Conservation (phyloP, 495 filamentous ascomycete species). For the Daldinia grandis region DNA sequence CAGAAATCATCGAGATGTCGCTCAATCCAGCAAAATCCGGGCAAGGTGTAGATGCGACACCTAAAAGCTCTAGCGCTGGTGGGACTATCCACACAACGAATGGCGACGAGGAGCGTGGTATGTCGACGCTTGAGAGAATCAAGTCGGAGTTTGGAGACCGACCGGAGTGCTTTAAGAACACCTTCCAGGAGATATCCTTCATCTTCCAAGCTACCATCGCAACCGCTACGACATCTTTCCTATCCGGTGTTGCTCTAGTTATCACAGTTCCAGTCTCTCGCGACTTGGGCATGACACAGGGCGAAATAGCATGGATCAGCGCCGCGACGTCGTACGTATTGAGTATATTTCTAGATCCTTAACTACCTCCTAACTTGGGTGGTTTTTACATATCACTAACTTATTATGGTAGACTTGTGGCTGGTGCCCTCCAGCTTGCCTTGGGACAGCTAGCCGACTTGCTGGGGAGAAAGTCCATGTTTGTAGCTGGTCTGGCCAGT, state of each 20-base stretch:
- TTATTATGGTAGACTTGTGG: constrained; percentile 58
- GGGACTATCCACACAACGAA: neutral
- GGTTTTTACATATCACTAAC: neutral
- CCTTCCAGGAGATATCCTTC: constrained; percentile 71
- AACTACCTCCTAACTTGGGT: too few relatives aligned
- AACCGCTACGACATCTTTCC: constrained; percentile 69
- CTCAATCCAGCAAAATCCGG: constrained; percentile 4
- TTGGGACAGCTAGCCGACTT: constrained; percentile 74
- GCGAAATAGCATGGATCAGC: constrained; percentile 77
- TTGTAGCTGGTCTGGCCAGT: constrained; percentile 67
- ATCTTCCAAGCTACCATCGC: constrained; percentile 74
- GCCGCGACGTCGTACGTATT: constrained; percentile 65
- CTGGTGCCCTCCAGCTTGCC: constrained; percentile 72
- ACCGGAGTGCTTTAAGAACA: constrained; percentile 54
- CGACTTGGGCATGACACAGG: constrained; percentile 71
- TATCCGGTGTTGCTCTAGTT: constrained; percentile 66
- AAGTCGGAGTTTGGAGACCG: constrained; percentile 41
- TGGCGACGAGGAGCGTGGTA: constrained; percentile 25
- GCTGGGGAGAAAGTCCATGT: constrained; percentile 68
- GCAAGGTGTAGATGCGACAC: constrained; percentile 1
- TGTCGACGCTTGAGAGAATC: constrained; percentile 34
- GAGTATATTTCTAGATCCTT: neutral
- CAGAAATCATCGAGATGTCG: constrained; percentile 25
- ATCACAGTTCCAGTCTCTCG: constrained; percentile 69
- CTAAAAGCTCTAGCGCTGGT: constrained; percentile 14